A percentile compares a stretch with the other conserved stretches of the same genome.
Evolutionary conservation across 192 early-diverging fungal genomes (phyloP).

Genomic region (Spizellomyces sp.): DNA sequence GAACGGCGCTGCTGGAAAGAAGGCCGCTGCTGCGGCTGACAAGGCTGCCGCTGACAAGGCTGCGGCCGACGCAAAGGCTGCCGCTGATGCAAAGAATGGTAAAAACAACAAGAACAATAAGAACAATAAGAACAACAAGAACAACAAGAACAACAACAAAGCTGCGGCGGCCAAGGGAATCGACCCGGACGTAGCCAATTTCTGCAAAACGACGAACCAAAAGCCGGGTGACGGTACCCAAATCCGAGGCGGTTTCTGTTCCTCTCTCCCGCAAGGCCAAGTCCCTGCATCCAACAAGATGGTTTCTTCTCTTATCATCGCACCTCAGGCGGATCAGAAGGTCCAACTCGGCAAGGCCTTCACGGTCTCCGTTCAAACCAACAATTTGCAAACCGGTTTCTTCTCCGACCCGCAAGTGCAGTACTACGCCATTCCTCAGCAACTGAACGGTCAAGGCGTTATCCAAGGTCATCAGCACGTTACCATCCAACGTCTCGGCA

Average conservation of each 20-base stretch:
- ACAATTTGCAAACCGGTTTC: constrained; percentile 46
- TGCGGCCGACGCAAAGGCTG: background rate
- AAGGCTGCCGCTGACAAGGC: background rate
- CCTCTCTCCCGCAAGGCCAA: constrained; percentile 26
- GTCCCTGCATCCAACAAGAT: constrained; percentile 40
- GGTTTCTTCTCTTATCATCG: constrained; percentile 42
- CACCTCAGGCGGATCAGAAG: constrained; percentile 34
- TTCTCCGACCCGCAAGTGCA: constrained; percentile 31
- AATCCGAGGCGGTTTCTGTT: constrained; percentile 28
- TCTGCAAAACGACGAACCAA: constrained; percentile 14
- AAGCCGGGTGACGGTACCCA: constrained; percentile 26
- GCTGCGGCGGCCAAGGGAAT: constrained; percentile 37
- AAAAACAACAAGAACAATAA: no score
- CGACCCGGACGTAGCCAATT: constrained; percentile 38
- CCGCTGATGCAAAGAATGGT: background rate
- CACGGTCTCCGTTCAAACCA: constrained; percentile 34
- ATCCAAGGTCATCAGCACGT: constrained; percentile 50
- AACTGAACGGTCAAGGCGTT: constrained; percentile 36
- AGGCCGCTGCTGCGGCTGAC: background rate
- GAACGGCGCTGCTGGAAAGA: background rate
- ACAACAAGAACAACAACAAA: constrained; percentile 31
- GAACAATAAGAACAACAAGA: constrained; percentile 13
- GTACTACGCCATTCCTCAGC: constrained; percentile 41
- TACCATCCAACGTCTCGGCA: constrained; percentile 35
- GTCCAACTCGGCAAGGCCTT: constrained; percentile 24